These are phyloP conservation scores for Kuraishia ogatae DNA, from an alignment of 805 yeast species.

Conservation along the genomic window DNA sequence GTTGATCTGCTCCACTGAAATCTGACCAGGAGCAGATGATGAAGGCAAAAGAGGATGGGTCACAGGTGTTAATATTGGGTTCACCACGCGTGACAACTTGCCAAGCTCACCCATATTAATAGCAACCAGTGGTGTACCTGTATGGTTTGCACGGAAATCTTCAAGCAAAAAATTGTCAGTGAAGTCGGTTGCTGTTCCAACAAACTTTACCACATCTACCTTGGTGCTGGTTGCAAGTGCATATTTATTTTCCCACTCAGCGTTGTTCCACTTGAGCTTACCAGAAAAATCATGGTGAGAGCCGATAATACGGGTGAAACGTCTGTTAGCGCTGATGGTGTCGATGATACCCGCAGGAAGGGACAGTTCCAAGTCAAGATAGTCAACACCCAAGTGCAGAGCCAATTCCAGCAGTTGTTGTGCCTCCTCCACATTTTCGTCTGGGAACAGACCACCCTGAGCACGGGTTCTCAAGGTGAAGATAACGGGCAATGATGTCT, in stretches of 20 bases:
- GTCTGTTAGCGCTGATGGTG: constrained; percentile 41
- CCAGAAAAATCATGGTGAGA: constrained; percentile 76
- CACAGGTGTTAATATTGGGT: constrained; percentile 73
- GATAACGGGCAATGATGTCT: constrained; percentile 63
- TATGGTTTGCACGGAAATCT: constrained; percentile 51
- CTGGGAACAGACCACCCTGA: constrained; percentile 82
- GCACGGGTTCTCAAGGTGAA: constrained; percentile 69
- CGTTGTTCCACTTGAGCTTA: constrained; percentile 49
- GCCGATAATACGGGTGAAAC: constrained; percentile 66
- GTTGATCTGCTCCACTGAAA: constrained; percentile 60
- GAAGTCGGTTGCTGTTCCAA: constrained; percentile 61
- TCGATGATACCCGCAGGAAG: constrained; percentile 49
- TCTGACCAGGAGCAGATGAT: constrained; percentile 76
- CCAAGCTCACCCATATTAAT: constrained; percentile 77
- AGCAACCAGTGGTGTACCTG: constrained; percentile 61
- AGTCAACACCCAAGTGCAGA: constrained; percentile 71
- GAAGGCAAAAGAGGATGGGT: constrained; percentile 62
- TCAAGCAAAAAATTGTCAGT: constrained; percentile 69
- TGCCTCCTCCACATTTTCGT: constrained; percentile 38
- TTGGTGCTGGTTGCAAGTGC: constrained; percentile 55
- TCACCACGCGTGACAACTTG: constrained; percentile 70
- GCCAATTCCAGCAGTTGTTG: constrained; percentile 50
- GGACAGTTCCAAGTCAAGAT: constrained; percentile 70
- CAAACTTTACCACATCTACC: constrained; percentile 74
- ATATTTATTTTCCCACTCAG: constrained; percentile 70